phyloP scores from a whole-genome alignment of 306 rosid genomes.

The Aeschynomene evenia region DNA sequence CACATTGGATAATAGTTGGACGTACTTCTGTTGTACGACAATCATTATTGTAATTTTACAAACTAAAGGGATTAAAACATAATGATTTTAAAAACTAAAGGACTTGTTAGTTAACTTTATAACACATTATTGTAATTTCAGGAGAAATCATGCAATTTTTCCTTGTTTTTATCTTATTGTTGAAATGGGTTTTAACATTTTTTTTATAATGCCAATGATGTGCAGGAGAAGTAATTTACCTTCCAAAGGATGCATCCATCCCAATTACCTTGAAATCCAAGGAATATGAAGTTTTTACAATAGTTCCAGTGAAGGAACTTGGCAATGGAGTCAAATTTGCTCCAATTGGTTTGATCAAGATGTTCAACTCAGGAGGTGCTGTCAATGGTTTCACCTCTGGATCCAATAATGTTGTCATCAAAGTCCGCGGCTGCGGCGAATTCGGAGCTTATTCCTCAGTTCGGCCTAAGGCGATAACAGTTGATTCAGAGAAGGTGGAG shows the following conservation, averaged over 20 bases:
- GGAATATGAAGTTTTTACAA: conserved; percentile 73
- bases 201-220: conserved; percentile 15
- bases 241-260: conserved; percentile 61
- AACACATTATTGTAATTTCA: too few relatives aligned
- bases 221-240: conserved; percentile 67
- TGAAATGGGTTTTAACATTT: background rate
- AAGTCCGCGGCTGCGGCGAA: conserved; percentile 59
- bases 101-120: too few relatives aligned
- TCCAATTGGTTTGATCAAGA: conserved; percentile 72
- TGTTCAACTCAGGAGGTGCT: conserved; percentile 97
- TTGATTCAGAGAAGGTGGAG: conserved; percentile 55
- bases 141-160: too few relatives aligned
- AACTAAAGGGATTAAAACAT: too few relatives aligned
- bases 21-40: too few relatives aligned
- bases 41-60: too few relatives aligned
- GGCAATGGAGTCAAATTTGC: conserved; percentile 50
- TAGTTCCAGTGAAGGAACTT: conserved; percentile 60
- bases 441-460: conserved; percentile 76
- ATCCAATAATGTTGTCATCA: conserved; percentile 33
- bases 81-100: too few relatives aligned
- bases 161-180: background rate
- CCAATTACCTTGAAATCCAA: conserved; percentile 59
- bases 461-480: conserved; percentile 47
- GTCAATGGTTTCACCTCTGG: conserved; percentile 48
- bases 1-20: too few relatives aligned